phyloP scores from a whole-genome alignment of 805 yeast genomes.

The Vanderwaltozyma tropicalis region DNA sequence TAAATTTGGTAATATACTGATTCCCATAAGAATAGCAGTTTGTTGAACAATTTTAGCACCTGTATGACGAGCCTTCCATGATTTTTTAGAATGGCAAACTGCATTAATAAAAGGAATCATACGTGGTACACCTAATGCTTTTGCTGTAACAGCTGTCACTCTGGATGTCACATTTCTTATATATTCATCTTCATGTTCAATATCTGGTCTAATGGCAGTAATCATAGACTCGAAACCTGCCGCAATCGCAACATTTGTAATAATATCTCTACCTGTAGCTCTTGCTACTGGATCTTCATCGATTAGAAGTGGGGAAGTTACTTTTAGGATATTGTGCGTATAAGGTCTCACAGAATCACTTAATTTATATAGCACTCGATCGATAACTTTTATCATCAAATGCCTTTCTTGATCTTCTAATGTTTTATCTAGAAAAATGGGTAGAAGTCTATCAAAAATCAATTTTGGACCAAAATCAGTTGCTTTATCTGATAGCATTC shows the following conservation, averaged over 20 bases:
- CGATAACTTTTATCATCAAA: conserved; percentile 64
- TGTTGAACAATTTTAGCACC: conserved; percentile 73
- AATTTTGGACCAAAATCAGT: conserved; percentile 56
- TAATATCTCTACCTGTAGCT: conserved; percentile 68
- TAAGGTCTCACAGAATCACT: conserved; percentile 61
- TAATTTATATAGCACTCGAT: conserved; percentile 54
- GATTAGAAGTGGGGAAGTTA: conserved; percentile 65
- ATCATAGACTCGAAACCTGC: conserved; percentile 77
- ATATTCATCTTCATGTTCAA: conserved; percentile 74
- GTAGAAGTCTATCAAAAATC: conserved; percentile 61
- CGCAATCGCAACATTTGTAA: conserved; percentile 64
- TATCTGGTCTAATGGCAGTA: conserved; percentile 68
- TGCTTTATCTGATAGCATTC: conserved; percentile 56
- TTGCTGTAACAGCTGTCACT: conserved; percentile 74
- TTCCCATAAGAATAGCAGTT: conserved; percentile 56
- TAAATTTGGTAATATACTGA: conserved; percentile 66
- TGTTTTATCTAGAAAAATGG: conserved; percentile 59
- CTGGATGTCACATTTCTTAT: conserved; percentile 68
- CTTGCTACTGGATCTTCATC: conserved; percentile 73
- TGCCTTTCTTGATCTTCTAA: conserved; percentile 79
- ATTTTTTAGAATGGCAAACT: conserved; percentile 62
- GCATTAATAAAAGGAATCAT: conserved; percentile 75
- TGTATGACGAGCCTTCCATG: conserved; percentile 77
- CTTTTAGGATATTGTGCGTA: conserved; percentile 60
- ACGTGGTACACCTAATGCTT: conserved; percentile 61